Base-by-base conservation (phyloP, 306 rosid species). In the Citrullus colocynthis region DNA sequence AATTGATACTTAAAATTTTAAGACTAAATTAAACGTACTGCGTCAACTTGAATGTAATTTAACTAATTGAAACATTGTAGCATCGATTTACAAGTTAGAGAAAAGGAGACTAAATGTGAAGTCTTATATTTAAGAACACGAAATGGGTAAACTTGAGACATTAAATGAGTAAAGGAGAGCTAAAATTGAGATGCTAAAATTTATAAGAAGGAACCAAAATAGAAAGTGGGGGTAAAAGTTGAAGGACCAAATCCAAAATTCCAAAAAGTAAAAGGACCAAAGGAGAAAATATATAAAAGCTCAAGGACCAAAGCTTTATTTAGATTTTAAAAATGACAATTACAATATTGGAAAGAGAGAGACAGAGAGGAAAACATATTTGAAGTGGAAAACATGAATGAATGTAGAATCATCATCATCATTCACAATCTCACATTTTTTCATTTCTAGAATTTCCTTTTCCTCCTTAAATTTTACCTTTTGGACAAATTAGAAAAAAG, bases 371-470 rank as follows among this genome's bases (percentile, higher is more conserved):
- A 24, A 70, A 42, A 3, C 60, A 51, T 51, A 52, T 14, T 49
- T 11, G 56, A 34, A 44, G 37, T 69, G 76, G 59, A 49, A 73
- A 49, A 73, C 77, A 51, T 30, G 60, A 54, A 51, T 30, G 60
- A 54, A 32, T 21, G 2, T 39, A 71, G n/a, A 42, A 71, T 48
- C 76, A 71, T 71, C 39, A 71, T 51, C 78, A 52, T 74, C 62
- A 30, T 30, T 51, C 61, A 73, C 61, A 73, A 49, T 73, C 77
- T 71, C 76, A 71, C 14, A 13, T 71, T 74, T 73, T 74, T 73
- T 28, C 24, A 52, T 52, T 54, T 74, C 32, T 54, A 54, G 9
- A 74, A 74, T 24, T 51, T 16, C 5, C n/a, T 30, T 74, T 73
- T 17, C 7, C 57, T 39, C 49, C 73, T 37, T 18, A 65, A 44